Evolutionary conservation across 2,329 filamentous ascomycete genomes (phyloP), one percentile per base, ranked within the genome.

Genomic region (Arthroderma sp.): DNA sequence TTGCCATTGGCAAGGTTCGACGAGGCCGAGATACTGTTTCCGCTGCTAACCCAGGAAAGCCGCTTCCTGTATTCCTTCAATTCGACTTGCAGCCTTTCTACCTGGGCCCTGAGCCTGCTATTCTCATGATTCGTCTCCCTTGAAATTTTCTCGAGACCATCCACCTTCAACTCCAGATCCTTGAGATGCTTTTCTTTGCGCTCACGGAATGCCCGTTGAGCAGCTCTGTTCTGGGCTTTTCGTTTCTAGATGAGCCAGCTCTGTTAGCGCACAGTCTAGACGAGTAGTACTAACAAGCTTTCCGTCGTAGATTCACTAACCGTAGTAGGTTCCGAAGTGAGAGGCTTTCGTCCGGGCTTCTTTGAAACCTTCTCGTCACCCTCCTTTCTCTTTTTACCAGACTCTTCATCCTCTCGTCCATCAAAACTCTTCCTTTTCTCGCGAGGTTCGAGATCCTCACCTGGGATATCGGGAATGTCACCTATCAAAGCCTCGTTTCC

Each of bases 261-360:
- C 15, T 22, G 15, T 22, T 22, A 22, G 15, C 15, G 15, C 15
- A 22, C 15, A 22, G 15, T 22, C 15, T 22, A 22, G 15, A 22
- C 15, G 15, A 22, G 15, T 22, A 43, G 11, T 34, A 9, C 32
- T 30, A 31, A 4, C 8, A 38, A 39, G 32, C 6, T 32, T 31
- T 30, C n/a, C 40, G 38, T 31, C 34, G 45, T 44, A 47, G 42
- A 11, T 39, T 11, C 48, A 78, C 88, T 71, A 80, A 96, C 89
- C 53, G 88, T 91, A 54, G 85, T 96, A 27, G 91, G 91, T 64
- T 96, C 91, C 22, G 85, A 93, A 40, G 86, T 96, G 57, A 96
- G 72, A 15, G 89, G 91, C 72, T 98, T 98, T 51, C 91, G 79
- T 42, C 91, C 91, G 4, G 91, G 89, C 68, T 96, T 98, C 77